Conservation (phyloP, 1,139 yeast species). For the Taphrina wiesneri region DNA sequence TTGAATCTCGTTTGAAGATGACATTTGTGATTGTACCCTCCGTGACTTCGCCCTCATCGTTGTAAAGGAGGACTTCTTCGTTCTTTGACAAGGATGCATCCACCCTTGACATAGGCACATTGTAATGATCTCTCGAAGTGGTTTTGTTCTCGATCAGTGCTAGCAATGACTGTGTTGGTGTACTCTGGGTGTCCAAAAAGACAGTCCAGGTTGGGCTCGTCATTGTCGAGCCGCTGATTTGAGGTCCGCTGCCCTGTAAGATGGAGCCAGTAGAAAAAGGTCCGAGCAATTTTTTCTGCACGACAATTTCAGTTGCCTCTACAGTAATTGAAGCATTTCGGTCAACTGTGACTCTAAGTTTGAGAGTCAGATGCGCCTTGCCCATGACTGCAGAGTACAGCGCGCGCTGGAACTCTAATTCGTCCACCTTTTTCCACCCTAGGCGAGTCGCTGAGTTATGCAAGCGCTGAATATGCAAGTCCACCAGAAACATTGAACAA, state of each 20-base stretch:
- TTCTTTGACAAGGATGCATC: slow-evolving; percentile 48
- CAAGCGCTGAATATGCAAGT: slow-evolving; percentile 18
- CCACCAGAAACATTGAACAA: slow-evolving; percentile 20
- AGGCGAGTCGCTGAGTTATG: not conserved
- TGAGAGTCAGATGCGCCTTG: slow-evolving; percentile 23
- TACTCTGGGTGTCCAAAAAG: slow-evolving; percentile 59
- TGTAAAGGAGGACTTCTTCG: slow-evolving; percentile 72
- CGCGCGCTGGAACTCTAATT: not conserved
- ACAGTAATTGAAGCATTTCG: not conserved
- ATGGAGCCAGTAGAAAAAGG: not conserved
- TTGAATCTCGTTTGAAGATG: slow-evolving; percentile 59
- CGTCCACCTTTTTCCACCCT: slow-evolving; percentile 18
- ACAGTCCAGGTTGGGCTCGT: slow-evolving; percentile 45
- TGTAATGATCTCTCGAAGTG: slow-evolving; percentile 66
- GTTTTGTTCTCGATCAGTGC: slow-evolving; percentile 83
- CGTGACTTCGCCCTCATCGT: slow-evolving; percentile 61
- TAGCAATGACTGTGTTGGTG: slow-evolving; percentile 56
- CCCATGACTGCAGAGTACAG: slow-evolving; percentile 12
- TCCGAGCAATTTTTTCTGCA: slow-evolving; percentile 16
- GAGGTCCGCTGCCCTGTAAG: not conserved
- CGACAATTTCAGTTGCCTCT: not conserved
- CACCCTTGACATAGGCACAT: slow-evolving; percentile 58
- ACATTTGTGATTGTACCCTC: slow-evolving; percentile 87
- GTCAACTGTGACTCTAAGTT: slow-evolving; percentile 1
- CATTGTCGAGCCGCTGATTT: not conserved